Conservation (phyloP, 345 rosid species). For the Chamaenerion angustifolium region DNA sequence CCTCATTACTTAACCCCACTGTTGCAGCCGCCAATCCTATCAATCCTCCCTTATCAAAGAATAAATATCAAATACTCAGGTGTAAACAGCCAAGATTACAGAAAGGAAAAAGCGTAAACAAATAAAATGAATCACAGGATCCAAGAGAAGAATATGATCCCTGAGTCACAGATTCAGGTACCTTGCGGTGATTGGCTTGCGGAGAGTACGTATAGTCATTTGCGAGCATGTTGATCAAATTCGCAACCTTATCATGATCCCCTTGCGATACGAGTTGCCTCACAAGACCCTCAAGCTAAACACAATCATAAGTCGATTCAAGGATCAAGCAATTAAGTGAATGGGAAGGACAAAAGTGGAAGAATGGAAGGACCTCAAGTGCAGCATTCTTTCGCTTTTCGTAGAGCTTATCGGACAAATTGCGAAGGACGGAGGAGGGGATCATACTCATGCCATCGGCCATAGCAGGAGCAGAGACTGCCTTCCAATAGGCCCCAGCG, state of each 20-base stretch:
- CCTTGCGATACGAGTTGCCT: conserved; percentile 58
- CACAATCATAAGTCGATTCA: conserved; percentile 17
- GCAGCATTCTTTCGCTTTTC: conserved; percentile 99
- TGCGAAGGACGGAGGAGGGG: conserved; percentile 66
- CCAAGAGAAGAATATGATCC: no score
- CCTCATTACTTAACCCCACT: conserved; percentile 81
- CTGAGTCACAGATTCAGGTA: conserved; percentile 9
- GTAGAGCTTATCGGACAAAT: conserved; percentile 91
- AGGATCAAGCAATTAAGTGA: conserved; percentile 5
- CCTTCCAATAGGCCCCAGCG: conserved; percentile 5
- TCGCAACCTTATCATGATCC: conserved; percentile 89
- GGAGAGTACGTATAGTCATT: conserved; percentile 64
- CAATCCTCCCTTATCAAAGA: conserved; percentile 63
- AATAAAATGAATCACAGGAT: not conserved
- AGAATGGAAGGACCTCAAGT: conserved; percentile 49
- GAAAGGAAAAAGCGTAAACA: not conserved
- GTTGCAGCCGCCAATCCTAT: conserved; percentile 98
- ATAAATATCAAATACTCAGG: not conserved
- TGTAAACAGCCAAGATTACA: not conserved
- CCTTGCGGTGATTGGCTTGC: conserved; percentile 93
- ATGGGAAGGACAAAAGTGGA: not conserved
- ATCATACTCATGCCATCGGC: conserved; percentile 54
- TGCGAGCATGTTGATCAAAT: conserved; percentile 62
- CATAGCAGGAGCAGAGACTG: conserved; percentile 25
- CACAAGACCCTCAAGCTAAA: conserved; percentile 79